A percentile compares a stretch with the other conserved stretches of the same genome.
Evolutionary conservation across 345 rosid genomes (phyloP).

Genomic region (Toxicodendron radicans): DNA sequence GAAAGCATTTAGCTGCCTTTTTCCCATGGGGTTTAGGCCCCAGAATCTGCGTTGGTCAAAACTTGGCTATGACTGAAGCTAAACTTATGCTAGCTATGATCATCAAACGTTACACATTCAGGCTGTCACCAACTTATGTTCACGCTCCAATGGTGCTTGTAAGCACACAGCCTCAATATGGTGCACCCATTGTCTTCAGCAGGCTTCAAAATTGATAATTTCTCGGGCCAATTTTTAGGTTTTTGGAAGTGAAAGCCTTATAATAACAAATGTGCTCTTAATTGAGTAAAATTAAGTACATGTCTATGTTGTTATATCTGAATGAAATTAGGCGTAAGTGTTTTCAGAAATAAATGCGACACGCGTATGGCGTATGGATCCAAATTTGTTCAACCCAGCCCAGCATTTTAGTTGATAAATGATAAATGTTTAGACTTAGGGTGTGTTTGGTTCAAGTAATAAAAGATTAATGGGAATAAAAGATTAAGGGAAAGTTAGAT

Average conservation of each 20-base stretch:
- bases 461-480: no score
- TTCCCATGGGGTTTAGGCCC: conserved; percentile 67
- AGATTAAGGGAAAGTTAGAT: no score
- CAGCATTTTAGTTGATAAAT: no score
- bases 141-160: conserved; percentile 66
- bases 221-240: background rate
- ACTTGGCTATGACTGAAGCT: conserved; percentile 49
- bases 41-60: conserved; percentile 57
- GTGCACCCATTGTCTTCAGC: conserved; percentile 60
- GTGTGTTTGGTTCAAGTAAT: no score
- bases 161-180: conserved; percentile 64
- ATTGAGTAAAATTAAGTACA: background rate
- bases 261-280: background rate
- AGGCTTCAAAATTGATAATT: conserved; percentile 29
- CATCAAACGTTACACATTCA: conserved; percentile 44
- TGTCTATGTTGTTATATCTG: no score
- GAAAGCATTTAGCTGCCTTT: conserved; percentile 47
- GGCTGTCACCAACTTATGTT: conserved; percentile 56
- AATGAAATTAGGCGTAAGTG: no score
- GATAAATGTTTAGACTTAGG: no score
- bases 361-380: no score
- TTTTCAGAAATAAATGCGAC: no score
- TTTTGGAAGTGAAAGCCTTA: background rate
- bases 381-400: no score
- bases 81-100: conserved; percentile 61